Percentiles rank a stretch among this genome's conserved stretches.
Conservation (phyloP, 169 alveolate genomes). For the Cryptosporidium meleagridis region DNA sequence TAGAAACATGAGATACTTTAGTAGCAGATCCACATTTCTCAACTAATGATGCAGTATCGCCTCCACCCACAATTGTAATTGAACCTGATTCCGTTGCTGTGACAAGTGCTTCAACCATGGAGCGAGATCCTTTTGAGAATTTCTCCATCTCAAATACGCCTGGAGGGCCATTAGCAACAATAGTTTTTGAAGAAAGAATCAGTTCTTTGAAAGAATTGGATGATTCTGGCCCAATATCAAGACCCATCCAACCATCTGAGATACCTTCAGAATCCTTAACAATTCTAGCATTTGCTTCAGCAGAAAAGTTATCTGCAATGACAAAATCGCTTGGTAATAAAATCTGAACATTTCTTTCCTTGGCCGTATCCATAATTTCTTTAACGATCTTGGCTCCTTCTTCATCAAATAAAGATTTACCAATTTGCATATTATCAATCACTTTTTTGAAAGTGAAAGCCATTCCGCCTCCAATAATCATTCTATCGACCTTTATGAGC, state of each 20-base stretch:
- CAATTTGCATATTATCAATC: constrained; percentile 89
- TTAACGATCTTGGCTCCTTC: constrained; percentile 95
- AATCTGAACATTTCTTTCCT: constrained; percentile 91
- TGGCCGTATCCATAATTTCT: constrained; percentile 93
- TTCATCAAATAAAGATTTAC: constrained; percentile 94
- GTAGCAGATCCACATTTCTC: constrained; percentile 86
- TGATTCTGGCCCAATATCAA: constrained; percentile 96
- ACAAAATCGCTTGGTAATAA: constrained; percentile 94
- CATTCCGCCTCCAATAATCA: constrained; percentile 99
- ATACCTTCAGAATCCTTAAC: constrained; percentile 90
- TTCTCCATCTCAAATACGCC: constrained; percentile 94
- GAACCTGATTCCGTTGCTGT: constrained; percentile 93
- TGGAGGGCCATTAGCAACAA: constrained; percentile 97
- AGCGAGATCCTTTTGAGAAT: constrained; percentile 92
- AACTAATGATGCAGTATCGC: constrained; percentile 95
- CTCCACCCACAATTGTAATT: constrained; percentile 94
- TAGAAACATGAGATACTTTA: constrained; percentile 94
- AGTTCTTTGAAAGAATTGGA: constrained; percentile 84
- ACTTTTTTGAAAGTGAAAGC: constrained; percentile 96
- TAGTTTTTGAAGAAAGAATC: constrained; percentile 88
- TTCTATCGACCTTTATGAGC: constrained; percentile 92
- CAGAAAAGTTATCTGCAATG: constrained; percentile 91
- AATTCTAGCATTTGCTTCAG: constrained; percentile 86
- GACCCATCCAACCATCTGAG: constrained; percentile 96
- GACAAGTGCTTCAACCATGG: constrained; percentile 87